Evolutionary conservation across 306 rosid genomes (phyloP), one percentile per base, ranked within the genome.

Genomic region (Urtica urens): DNA sequence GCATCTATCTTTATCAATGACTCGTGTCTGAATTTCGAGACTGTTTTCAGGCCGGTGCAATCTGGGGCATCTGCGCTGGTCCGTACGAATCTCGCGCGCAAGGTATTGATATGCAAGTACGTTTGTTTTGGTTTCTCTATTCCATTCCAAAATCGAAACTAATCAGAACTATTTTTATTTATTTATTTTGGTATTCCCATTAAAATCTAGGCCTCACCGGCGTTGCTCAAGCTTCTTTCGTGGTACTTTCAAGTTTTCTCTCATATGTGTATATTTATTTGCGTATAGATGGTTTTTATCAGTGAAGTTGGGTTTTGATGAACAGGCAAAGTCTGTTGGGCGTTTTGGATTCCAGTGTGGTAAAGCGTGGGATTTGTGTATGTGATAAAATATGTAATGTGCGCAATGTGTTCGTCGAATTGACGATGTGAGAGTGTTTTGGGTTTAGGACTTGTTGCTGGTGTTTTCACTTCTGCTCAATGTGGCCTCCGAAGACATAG

Each of bases 11-110:
- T 35, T 7, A 3, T 35, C 37, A 31, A n/a, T n/a, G 10, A 31
- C 37, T 31, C 37, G 37, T 7, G n/a, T 35, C 0, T 52, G 7
- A 28, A 3, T 17, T 10, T 33, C 45, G 21, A 2, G 15, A 3
- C 41, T 15, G 59, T 34, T 41, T 65, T 79, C 87, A 90, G 99
- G 95, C 94, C 0, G 93, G 94, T 61, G 87, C 78, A 17, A 65
- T 90, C 29, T 90, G 95, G 94, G 99, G 95, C 6, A 38, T 82
- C 34, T 85, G 95, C 64, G 8, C 57, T 46, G 86, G 74, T 57
- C 99, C 99, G 24, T 74, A 69, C 55, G 76, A 90, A 3, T 86
- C 99, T 69, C 74, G 71, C 62, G 57, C 50, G 44, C 67, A 64
- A 24, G 87, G 99, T 79, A 48, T 46, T 5, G 12, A 41, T 17